Evolutionary conservation across 345 rosid species (phyloP), one percentile per base, ranked within the genome.

Genomic region (Camelina laxa): DNA sequence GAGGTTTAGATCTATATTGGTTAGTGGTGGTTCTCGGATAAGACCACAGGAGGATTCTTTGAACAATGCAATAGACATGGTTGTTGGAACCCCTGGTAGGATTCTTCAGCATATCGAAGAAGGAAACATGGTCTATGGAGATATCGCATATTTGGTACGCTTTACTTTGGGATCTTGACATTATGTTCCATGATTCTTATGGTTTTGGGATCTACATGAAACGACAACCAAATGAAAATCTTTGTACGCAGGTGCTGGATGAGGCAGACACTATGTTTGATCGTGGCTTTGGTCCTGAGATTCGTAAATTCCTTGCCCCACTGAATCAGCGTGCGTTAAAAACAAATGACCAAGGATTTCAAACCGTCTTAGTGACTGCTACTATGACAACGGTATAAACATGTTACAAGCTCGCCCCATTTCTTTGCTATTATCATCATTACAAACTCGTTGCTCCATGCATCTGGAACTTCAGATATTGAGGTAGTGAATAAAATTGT

Each of bases 211-310:
- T 51, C 60, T 6, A 14, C 8, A 27, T 60, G 60, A 45, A 20
- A 13, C 9, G 4, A n/a, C 5, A 33, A 5, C 4, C 6, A 54
- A 54, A 41, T 60, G 57, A 50, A 0, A 17, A 42, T 61, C 8
- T 65, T 51, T 68, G 49, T 79, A 80, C 47, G 42, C 85, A 94
- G 97, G 98, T 90, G 60, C 82, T 91, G 78, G 98, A 94, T 84
- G 98, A 94, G 84, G 98, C 98, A 45, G 98, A 94, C 82, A 91
- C 98, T 47, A 94, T 94, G 98, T 94, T 94, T 72, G 98, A 91
- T 81, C 97, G 84, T 76, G 97, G 97, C 42, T 94, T 94, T 79
- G 98, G 97, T 75, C 97, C 98, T 21, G 98, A 94, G 53, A 94
- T 94, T 73, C 89, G 85, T 31, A 94, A 94, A 74, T 91, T 94